phyloP scores from a whole-genome alignment of 495 filamentous ascomycete species.

The Choiromyces venosus region DNA sequence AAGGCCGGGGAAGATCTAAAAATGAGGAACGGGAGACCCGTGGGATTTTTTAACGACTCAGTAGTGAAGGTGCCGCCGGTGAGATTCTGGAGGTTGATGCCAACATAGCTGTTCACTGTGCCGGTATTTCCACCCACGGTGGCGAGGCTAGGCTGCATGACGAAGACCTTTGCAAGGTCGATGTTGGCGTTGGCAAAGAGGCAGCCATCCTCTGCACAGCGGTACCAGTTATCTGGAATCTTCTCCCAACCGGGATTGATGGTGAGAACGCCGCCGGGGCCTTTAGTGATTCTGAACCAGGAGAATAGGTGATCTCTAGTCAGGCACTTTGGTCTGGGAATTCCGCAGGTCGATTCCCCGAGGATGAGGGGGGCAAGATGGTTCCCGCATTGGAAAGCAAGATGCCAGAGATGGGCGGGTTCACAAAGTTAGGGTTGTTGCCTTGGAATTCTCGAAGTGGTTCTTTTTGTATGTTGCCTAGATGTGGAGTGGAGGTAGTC shows the following conservation, averaged over 20 bases:
- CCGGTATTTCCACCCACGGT: slow-evolving; percentile 56
- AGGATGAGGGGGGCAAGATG: slow-evolving; percentile 47
- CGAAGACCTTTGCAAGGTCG: slow-evolving; percentile 35
- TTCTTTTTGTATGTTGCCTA: slow-evolving; percentile 44
- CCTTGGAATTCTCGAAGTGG: slow-evolving; percentile 49
- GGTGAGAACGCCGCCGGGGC: slow-evolving; percentile 41
- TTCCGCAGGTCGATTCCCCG: slow-evolving; percentile 49
- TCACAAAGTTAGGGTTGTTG: slow-evolving; percentile 54
- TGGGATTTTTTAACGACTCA: too few relatives aligned
- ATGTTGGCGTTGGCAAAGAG: slow-evolving; percentile 42
- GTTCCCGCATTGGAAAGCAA: slow-evolving; percentile 49
- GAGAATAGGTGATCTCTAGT: slow-evolving; percentile 47
- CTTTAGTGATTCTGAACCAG: slow-evolving; percentile 48
- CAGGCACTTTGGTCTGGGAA: slow-evolving; percentile 47
- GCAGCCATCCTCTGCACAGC: too few relatives aligned
- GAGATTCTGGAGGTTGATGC: slow-evolving; percentile 49
- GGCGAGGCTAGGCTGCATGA: slow-evolving; percentile 33
- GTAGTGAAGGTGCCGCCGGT: slow-evolving; percentile 51
- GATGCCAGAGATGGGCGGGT: slow-evolving; percentile 50
- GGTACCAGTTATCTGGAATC: slow-evolving; percentile 61
- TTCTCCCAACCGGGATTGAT: slow-evolving; percentile 50
- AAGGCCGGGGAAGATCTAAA: too few relatives aligned
- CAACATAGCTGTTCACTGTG: slow-evolving; percentile 53
- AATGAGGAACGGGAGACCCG: too few relatives aligned
- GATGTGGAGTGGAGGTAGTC: slow-evolving; percentile 43